Percentiles rank a stretch among this genome's conserved stretches.
These are phyloP conservation scores for Plasmodium malariae DNA, from an alignment of 169 alveolate species.

Conservation along the genomic window DNA sequence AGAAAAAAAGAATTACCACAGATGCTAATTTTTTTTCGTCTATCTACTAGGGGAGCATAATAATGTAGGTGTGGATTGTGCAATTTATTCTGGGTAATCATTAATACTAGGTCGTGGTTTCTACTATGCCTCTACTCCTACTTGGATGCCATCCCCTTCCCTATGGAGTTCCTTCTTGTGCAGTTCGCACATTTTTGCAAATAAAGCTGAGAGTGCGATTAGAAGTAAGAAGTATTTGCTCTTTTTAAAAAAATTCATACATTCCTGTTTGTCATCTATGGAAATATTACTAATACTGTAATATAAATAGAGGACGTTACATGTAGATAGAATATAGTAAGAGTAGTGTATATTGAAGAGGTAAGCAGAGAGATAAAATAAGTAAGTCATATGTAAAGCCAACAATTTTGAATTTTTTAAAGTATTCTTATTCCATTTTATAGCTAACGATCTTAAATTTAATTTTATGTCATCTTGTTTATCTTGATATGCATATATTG, in stretches of 20 bases:
- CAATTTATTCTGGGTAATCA: too few species aligned
- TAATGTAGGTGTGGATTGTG: too few species aligned
- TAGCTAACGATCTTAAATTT: conserved; percentile 93
- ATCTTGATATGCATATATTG: conserved; percentile 96
- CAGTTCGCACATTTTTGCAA: conserved; percentile 27
- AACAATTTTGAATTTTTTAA: conserved; percentile 76
- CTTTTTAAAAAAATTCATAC: conserved; percentile 59
- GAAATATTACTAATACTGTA: not conserved
- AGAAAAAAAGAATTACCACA: too few species aligned
- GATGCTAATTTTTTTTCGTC: too few species aligned
- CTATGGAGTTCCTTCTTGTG: not conserved
- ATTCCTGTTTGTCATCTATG: conserved; percentile 28
- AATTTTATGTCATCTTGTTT: conserved; percentile 88
- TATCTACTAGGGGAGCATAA: too few species aligned
- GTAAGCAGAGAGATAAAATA: conserved; percentile 41
- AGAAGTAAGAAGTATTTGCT: conserved; percentile 30
- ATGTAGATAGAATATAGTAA: conserved; percentile 27
- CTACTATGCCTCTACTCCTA: too few species aligned
- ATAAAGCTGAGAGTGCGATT: conserved; percentile 6
- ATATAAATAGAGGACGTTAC: conserved; percentile 35
- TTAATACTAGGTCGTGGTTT: too few species aligned
- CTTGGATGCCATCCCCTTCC: too few species aligned
- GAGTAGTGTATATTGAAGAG: conserved; percentile 41
- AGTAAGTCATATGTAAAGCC: conserved; percentile 15
- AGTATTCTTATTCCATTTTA: conserved; percentile 86